Evolutionary conservation across 2,329 filamentous ascomycete genomes (phyloP), one percentile per base, ranked within the genome.

Genomic region (Colletotrichum theobromicola): DNA sequence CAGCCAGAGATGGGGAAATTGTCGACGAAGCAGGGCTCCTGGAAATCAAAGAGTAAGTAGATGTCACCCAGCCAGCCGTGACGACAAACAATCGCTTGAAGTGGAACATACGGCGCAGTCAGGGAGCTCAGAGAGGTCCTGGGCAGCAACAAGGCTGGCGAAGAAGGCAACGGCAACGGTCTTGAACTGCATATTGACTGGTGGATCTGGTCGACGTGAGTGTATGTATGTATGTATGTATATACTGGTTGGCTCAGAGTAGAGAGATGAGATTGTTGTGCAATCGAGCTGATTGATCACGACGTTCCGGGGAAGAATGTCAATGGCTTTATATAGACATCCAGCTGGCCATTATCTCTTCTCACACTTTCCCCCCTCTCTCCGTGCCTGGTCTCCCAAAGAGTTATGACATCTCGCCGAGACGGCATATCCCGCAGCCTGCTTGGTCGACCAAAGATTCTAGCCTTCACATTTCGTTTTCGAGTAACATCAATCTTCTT

Each of bases 101-200:
- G 12, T 12, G n/a, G 8, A 50, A 46, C 72, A 12, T 72, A 74
- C 72, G 26, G 72, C 61, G 62, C 68, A 74, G 55, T 67, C 62
- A 10, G 72, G 62, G 16, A 74, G 61, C 3, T 15, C 15, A 16
- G 72, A 71, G 21, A 74, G 37, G 32, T 75, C 74, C 57, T 80
- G 79, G 28, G 79, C 58, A 50, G 75, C 70, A 35, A 77, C 60
- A 13, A 76, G 37, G 60, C 76, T 71, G 58, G 79, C 58, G 61
- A 81, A 76, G 53, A 81, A 53, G 50, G 77, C 42, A 32, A 76
- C 12, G 71, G 77, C 55, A 57, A 74, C 32, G 53, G 70, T 74
- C 37, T 70, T 76, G 76, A 81, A 75, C 42, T 78, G 76, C 80
- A 82, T 82, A 67, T 74, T 80, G 78, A n/a, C 28, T 28, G 35